A percentile compares a stretch with the other conserved stretches of the same genome.
These are phyloP conservation scores for Lecanosticta acicola DNA, from an alignment of 2,329 filamentous ascomycete species.

Conservation along the genomic window DNA sequence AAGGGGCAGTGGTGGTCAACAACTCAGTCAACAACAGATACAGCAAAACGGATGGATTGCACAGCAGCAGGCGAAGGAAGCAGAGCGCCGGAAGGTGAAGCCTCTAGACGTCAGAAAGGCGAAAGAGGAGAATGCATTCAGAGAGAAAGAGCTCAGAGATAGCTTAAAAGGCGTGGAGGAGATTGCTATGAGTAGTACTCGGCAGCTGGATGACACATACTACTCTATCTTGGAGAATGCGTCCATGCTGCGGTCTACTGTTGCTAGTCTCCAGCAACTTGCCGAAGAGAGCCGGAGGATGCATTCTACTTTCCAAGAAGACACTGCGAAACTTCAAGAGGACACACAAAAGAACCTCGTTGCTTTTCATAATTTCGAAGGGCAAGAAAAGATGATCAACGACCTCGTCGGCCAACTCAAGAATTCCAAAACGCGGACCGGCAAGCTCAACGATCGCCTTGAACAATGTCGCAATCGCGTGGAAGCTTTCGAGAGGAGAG, in stretches of 20 bases:
- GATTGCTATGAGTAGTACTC: constrained; percentile 57
- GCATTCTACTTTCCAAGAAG: constrained; percentile 48
- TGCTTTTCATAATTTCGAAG: constrained; percentile 56
- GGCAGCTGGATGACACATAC: constrained; percentile 67
- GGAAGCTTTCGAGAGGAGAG: constrained; percentile 61
- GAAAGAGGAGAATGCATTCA: constrained; percentile 34
- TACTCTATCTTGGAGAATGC: constrained; percentile 67
- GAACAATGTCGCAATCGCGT: constrained; percentile 59
- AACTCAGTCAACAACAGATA: constrained; percentile 6
- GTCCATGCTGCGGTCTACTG: constrained; percentile 57
- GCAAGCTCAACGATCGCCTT: constrained; percentile 57
- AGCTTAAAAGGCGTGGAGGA: constrained; percentile 43
- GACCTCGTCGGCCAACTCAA: constrained; percentile 58
- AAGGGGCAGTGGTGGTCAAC: constrained; percentile 16
- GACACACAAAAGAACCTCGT: constrained; percentile 59
- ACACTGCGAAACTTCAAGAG: constrained; percentile 53
- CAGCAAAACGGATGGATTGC: constrained; percentile 14
- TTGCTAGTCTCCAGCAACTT: constrained; percentile 62
- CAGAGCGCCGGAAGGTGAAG: constrained; percentile 26
- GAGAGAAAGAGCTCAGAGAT: constrained; percentile 36
- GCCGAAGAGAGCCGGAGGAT: constrained; percentile 51
- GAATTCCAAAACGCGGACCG: constrained; percentile 54
- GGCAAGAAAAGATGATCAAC: constrained; percentile 60
- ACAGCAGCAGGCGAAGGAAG: constrained; percentile 12
- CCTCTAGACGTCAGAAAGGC: constrained; percentile 38